A percentile compares a stretch with the other conserved stretches of the same genome.
Conservation (phyloP, 2,329 filamentous ascomycete genomes). For the Macrophomina tecta region DNA sequence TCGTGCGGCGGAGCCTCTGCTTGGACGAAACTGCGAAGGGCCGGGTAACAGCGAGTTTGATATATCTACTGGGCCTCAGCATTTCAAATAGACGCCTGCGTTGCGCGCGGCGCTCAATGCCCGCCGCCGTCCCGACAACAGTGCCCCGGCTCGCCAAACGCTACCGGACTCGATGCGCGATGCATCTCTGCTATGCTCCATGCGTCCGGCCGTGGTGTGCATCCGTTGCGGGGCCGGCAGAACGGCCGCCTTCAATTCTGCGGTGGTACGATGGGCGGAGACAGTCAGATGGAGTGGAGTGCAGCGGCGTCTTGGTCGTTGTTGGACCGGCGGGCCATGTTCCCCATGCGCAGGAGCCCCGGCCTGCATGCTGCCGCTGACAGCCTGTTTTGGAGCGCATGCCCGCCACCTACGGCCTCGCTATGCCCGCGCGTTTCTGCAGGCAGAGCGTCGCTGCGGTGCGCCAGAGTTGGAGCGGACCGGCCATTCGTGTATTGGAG, state of each 20-base stretch:
- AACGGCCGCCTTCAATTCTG: not conserved
- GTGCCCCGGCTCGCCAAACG: not conserved
- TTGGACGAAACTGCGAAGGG: not conserved
- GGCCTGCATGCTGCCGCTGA: not conserved
- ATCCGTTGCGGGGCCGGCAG: not conserved
- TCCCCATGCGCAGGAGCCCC: conserved; percentile 9
- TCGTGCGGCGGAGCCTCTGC: not conserved
- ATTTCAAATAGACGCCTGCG: not conserved
- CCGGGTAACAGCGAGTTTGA: not conserved
- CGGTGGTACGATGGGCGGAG: not conserved
- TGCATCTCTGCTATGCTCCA: not conserved
- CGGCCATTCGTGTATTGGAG: not conserved
- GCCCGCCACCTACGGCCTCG: not conserved
- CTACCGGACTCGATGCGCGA: not conserved
- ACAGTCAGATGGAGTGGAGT: too few relatives aligned
- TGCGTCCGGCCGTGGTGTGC: not conserved
- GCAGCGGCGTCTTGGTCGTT: not conserved
- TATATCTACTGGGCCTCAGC: conserved; percentile 8
- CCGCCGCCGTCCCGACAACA: not conserved
- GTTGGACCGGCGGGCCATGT: conserved; percentile 18
- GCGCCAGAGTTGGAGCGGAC: not conserved
- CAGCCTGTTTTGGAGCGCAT: not conserved
- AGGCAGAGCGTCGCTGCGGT: not conserved
- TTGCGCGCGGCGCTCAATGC: not conserved
- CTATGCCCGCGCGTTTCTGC: not conserved